Evolutionary conservation across 768 basidiomycete genomes (phyloP).

Genomic region (Infundibulicybe gibba): DNA sequence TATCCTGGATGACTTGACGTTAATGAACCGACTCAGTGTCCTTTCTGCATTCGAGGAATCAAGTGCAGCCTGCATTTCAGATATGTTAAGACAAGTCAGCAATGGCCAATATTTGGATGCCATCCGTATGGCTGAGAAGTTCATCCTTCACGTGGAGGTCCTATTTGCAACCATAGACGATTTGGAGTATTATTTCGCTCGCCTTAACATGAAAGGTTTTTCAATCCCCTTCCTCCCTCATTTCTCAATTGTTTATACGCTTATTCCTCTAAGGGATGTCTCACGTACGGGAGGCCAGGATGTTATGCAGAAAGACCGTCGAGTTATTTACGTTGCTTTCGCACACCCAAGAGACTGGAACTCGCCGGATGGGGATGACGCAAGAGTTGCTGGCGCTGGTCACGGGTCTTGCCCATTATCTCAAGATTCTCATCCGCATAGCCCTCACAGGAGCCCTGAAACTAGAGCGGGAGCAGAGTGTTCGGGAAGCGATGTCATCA

Average conservation of each 20-base stretch:
- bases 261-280: constrained; percentile 72
- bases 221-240: constrained; percentile 7
- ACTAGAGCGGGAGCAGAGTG: constrained; percentile 86
- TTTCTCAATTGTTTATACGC: constrained; percentile 9
- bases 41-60: constrained; percentile 98
- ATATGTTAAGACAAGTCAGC: constrained; percentile 98
- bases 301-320: constrained; percentile 98
- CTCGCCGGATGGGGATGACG: constrained; percentile 92
- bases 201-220: constrained; percentile 81
- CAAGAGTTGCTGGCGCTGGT: constrained; percentile 96
- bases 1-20: constrained; percentile 7
- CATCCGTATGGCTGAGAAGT: constrained; percentile 97
- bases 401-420: constrained; percentile 97
- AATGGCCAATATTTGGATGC: constrained; percentile 95
- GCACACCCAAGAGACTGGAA: constrained; percentile 90
- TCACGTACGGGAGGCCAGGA: constrained; percentile 95
- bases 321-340: constrained; percentile 96
- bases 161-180: constrained; percentile 97
- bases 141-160: constrained; percentile 97
- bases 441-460: constrained; percentile 94
- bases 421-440: constrained; percentile 98
- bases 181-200: constrained; percentile 83
- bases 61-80: constrained; percentile 98
- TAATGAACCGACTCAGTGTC: constrained; percentile 47
- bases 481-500: constrained; percentile 78